These are phyloP conservation scores for Nitzschia palea DNA, from an alignment of 108 stramenopile species.

Conservation along the genomic window DNA sequence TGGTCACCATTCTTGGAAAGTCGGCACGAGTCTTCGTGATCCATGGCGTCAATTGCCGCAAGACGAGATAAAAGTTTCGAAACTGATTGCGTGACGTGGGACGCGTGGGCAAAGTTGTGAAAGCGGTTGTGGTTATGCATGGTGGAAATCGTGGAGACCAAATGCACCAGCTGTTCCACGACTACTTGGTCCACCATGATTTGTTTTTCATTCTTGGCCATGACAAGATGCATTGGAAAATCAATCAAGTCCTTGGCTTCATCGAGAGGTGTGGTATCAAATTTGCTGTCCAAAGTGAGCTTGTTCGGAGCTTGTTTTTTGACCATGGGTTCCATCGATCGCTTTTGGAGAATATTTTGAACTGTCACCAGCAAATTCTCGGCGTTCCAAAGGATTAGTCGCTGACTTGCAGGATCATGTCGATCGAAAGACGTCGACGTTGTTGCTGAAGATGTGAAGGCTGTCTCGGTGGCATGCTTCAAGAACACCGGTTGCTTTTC, in stretches of 20 bases:
- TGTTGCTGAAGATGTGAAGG: not conserved
- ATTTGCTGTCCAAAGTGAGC: not conserved
- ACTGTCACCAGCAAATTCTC: constrained; percentile 8
- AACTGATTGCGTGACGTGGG: constrained; percentile 12
- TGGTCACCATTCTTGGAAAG: not conserved
- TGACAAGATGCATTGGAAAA: not conserved
- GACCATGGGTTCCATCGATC: not conserved
- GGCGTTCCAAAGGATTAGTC: constrained; percentile 20
- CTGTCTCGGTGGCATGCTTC: not conserved
- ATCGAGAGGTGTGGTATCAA: not conserved
- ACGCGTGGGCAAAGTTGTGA: constrained; percentile 24
- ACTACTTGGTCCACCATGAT: constrained; percentile 5
- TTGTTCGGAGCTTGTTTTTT: not conserved
- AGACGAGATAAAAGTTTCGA: not conserved
- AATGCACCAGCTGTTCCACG: constrained; percentile 7
- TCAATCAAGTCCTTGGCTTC: not conserved
- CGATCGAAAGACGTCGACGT: not conserved
- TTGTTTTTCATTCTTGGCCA: not conserved
- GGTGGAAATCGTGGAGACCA: constrained; percentile 5
- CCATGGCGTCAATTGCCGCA: not conserved
- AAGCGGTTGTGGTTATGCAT: constrained; percentile 3
- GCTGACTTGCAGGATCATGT: not conserved
- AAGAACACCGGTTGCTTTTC: not conserved
- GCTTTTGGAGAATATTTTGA: constrained; percentile 6
- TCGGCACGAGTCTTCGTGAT: not conserved